A percentile compares a stretch with the other conserved stretches of the same genome.
phyloP scores from a whole-genome alignment of 768 basidiomycete genomes.

The Suillus discolor region DNA sequence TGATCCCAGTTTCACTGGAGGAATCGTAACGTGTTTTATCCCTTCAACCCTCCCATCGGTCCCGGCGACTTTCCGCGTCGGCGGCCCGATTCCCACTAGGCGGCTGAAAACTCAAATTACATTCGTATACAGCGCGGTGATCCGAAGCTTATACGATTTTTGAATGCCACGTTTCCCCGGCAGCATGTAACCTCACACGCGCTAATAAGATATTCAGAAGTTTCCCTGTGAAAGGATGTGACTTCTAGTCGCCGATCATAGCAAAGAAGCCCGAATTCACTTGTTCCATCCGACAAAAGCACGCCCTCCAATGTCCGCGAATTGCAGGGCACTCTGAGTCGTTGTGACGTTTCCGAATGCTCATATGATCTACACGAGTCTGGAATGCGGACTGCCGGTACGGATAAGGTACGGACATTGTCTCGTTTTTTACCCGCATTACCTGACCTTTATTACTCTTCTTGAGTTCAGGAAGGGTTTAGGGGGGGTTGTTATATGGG shows the following conservation, averaged over 20 bases:
- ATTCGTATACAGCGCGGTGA: neutral
- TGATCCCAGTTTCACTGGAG: neutral
- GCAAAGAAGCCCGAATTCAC: conserved; percentile 14
- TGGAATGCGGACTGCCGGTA: neutral
- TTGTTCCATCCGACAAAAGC: conserved; percentile 16
- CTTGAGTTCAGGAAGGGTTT: neutral
- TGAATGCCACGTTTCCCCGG: neutral
- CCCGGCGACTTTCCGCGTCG: neutral
- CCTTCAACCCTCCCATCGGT: neutral
- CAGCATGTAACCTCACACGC: neutral
- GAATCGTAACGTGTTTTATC: neutral
- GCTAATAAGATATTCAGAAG: neutral
- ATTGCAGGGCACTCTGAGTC: conserved; percentile 13
- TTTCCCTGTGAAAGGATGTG: neutral
- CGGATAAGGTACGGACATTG: neutral
- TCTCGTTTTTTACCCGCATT: neutral
- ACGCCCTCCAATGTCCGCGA: conserved; percentile 25
- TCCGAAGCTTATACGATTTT: neutral
- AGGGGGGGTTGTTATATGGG: neutral
- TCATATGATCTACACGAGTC: neutral
- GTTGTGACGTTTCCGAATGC: neutral
- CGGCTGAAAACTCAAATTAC: neutral
- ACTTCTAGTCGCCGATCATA: conserved; percentile 17
- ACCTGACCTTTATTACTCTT: neutral
- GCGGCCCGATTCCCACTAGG: neutral